Base-by-base conservation (phyloP, 768 basidiomycete species). In the Russula sp. region DNA sequence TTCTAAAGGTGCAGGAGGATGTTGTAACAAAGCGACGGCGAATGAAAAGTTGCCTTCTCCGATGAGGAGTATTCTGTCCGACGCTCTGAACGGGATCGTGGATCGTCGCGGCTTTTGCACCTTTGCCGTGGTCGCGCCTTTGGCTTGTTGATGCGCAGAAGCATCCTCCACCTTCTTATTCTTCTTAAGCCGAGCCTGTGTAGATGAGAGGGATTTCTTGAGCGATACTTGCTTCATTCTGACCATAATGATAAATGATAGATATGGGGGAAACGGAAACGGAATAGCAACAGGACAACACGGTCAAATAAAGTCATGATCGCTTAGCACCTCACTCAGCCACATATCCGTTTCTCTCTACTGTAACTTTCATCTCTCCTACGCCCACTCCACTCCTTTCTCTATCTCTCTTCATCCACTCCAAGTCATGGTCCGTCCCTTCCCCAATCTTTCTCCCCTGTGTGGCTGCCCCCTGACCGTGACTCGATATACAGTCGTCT, bases 41-140 rank as follows among this genome's bases (percentile, higher is more conserved):
- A 92, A 98, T 1, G 95, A 96, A 71, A 98, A 98, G 74, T 98
- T 92, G 13, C 93, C 96, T 78, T 98, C 96, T 10, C 95, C 96
- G 58, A 98, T 77, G 34, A 96, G 80, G 24, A 92, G 79, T 38
- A 92, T 87, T 54, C 73, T 83, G 71, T 92, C 87, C 9, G 82
- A 84, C 0, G 83, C 71, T 16, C 72, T 73, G 74, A 90, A 91
- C 0, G 90, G 90, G 10, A 89, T 78, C 0, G 82, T 88, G 1
- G 79, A 76, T n/a, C 72, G 76, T 40, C 69, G 76, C 44, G 71
- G 69, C 36, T 62, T 62, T 22, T 70, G 67, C 8, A 68, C 71
- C 66, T 76, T 78, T 26, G 71, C 76, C 71, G 79, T 81, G 34
- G 57, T 44, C 69, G 62, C 54, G 28, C 42, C 63, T 49, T 81